A percentile compares a stretch with the other conserved stretches of the same genome.
These are phyloP conservation scores for Aspergillus sp. DNA, from an alignment of 2,329 filamentous ascomycete genomes.

Conservation along the genomic window DNA sequence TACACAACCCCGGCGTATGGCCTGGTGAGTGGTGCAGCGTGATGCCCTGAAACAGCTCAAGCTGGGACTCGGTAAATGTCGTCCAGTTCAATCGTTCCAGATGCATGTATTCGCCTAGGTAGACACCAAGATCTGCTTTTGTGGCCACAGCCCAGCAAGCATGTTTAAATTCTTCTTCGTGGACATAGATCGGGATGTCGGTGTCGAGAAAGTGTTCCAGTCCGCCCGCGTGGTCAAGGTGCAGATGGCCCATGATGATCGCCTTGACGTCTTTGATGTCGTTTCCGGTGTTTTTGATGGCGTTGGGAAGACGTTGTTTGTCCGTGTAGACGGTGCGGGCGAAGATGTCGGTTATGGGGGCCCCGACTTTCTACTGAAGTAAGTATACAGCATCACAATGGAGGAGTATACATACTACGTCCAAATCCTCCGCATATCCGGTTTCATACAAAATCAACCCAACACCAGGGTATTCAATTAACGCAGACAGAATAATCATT, in stretches of 20 bases:
- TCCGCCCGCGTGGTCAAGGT: constrained; percentile 46
- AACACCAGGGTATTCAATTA: background rate
- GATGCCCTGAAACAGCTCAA: constrained; percentile 39
- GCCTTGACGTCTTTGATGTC: constrained; percentile 44
- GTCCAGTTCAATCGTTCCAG: constrained; percentile 39
- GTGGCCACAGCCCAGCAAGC: constrained; percentile 44
- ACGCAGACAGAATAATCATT: background rate
- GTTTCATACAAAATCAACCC: background rate
- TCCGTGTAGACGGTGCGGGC: background rate
- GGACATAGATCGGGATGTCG: constrained; percentile 43
- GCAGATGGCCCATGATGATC: constrained; percentile 44
- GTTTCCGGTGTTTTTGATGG: constrained; percentile 35
- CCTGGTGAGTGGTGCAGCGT: constrained; percentile 32
- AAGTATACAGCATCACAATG: too few relatives aligned
- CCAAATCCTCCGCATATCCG: background rate
- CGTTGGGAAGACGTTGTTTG: constrained; percentile 26
- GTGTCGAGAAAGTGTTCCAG: constrained; percentile 42
- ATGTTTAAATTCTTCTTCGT: constrained; percentile 44
- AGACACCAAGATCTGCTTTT: constrained; percentile 36
- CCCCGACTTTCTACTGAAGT: background rate
- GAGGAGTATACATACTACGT: background rate
- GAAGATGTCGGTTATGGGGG: background rate
- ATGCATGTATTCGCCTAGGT: constrained; percentile 32
- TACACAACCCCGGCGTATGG: constrained; percentile 31
- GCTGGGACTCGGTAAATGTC: constrained; percentile 35